Evolutionary conservation across 169 alveolate genomes (phyloP), one percentile per base, ranked within the genome.

Genomic region (Eimeria brunetti): DNA sequence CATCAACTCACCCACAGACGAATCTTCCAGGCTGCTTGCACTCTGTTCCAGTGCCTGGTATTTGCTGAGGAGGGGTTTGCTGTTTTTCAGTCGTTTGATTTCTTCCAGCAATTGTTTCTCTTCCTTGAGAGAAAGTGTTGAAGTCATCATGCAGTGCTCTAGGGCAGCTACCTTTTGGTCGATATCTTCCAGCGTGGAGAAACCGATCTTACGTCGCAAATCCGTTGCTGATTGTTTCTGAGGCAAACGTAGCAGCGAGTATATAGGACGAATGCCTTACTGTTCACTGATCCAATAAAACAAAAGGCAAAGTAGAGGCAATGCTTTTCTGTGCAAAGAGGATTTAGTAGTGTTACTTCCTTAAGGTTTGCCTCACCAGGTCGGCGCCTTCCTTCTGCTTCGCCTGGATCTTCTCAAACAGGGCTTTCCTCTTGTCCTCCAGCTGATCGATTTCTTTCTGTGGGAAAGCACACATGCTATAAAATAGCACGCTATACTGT

Each of bases 41-140:
- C 78, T 69, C 41, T 71, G 76, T 51, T 93, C 94, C 44, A 84
- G 94, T 9, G 91, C 96, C 30, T 67, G 80, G 71, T 41, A 81
- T 73, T 93, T 93, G 58, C 81, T 64, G 46, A 94, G 73, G 76
- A 84, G 94, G 18, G 96, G 96, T 38, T 85, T 84, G 94, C 84
- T 73, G 81, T 71, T 88, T 49, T 94, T 94, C 56, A 94, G 85
- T n/a, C 90, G 71, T 56, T 85, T 94, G 75, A 94, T 84, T 73
- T 94, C 90, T 33, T 94, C 96, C 84, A 94, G 60, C 30, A 94
- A 49, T 53, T 85, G 86, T 56, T 94, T 94, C 84, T 94, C 96
- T 53, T 94, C 96, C 84, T 94, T 94, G 58, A 94, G 90, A 11
- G 91, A 30, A 24, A 94, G 51, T 1, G 96, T 85, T 69, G 88